phyloP scores from a whole-genome alignment of 306 rosid genomes.

The Potentilla sterilis region DNA sequence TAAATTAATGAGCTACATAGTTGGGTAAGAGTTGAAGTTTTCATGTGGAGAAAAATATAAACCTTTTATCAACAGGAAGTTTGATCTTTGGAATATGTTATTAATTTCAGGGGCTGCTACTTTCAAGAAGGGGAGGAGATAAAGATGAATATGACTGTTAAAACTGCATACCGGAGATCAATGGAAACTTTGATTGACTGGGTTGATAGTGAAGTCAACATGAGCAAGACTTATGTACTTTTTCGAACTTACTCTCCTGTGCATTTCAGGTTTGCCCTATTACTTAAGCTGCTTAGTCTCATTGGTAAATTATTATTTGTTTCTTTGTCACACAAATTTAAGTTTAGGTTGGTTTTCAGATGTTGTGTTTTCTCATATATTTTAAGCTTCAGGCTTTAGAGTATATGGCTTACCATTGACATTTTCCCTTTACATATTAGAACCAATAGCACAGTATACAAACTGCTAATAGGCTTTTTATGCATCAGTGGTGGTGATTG shows the following conservation, averaged over 20 bases:
- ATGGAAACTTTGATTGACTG: constrained; percentile 60
- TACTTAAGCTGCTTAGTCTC: neutral
- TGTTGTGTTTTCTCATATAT: neutral
- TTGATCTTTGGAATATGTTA: constrained; percentile 23
- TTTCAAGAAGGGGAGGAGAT: constrained; percentile 71
- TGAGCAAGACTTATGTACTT: constrained; percentile 63
- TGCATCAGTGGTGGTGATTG: constrained; percentile 76
- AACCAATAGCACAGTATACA: neutral
- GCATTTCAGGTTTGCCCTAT: constrained; percentile 71
- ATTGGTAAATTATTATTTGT: neutral
- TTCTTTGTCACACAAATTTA: constrained; percentile 2
- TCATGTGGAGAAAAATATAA: neutral
- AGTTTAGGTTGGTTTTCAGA: neutral
- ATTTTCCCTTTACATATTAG: neutral
- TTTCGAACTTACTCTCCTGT: constrained; percentile 87
- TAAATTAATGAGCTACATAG: neutral
- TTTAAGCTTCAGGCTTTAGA: too few species aligned
- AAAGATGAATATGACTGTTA: constrained; percentile 66
- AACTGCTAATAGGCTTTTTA: constrained; percentile 27
- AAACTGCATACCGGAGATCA: constrained; percentile 64
- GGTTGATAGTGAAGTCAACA: constrained; percentile 59
- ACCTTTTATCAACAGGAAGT: neutral
- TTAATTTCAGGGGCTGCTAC: constrained; percentile 71
- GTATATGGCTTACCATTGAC: neutral
- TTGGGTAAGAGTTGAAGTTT: neutral